Evolutionary conservation across 1,284 basidiomycete species (phyloP).

Genomic region (Microbotryum silenes-acaulis): DNA sequence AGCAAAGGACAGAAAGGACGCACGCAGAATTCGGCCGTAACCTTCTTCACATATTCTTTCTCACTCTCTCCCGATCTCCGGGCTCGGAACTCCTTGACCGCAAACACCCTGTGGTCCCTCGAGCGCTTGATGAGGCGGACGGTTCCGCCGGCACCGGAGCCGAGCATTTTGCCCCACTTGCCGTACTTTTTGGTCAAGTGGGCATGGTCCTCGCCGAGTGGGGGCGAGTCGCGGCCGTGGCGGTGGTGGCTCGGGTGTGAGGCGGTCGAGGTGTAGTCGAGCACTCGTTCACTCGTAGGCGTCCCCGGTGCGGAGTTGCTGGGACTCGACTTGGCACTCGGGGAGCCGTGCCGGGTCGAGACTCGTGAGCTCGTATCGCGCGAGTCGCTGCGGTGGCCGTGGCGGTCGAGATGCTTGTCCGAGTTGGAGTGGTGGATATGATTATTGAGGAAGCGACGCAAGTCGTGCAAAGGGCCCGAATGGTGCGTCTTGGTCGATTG

Average conservation of each 20-base stretch:
- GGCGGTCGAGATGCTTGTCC: conserved; percentile 35
- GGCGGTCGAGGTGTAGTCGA: conserved; percentile 28
- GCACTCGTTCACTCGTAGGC: conserved; percentile 31
- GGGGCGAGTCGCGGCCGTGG: conserved; percentile 40
- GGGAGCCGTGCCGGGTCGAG: conserved; percentile 19
- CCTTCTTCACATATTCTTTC: conserved; percentile 98
- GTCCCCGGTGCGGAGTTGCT: conserved; percentile 27
- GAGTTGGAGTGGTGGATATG: conserved; percentile 59
- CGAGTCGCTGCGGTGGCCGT: conserved; percentile 9
- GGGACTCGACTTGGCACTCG: conserved; percentile 13
- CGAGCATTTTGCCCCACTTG: conserved; percentile 94
- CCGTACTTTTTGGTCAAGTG: conserved; percentile 97
- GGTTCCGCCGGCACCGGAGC: conserved; percentile 93
- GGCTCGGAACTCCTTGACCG: conserved; percentile 95
- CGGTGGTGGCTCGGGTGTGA: conserved; percentile 19
- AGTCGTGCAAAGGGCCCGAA: conserved; percentile 66
- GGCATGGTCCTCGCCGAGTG: conserved; percentile 54
- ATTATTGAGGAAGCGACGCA: conserved; percentile 84
- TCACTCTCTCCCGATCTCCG: conserved; percentile 79
- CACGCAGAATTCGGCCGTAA: conserved; percentile 90
- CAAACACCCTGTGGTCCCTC: conserved; percentile 60
- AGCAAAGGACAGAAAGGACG: conserved; percentile 18
- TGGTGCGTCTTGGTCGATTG: conserved; percentile 44
- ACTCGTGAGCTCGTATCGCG: conserved; percentile 6
- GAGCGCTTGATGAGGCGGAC: conserved; percentile 89